These are phyloP conservation scores for Aspergillus ostianus DNA, from an alignment of 495 filamentous ascomycete species.

Conservation along the genomic window DNA sequence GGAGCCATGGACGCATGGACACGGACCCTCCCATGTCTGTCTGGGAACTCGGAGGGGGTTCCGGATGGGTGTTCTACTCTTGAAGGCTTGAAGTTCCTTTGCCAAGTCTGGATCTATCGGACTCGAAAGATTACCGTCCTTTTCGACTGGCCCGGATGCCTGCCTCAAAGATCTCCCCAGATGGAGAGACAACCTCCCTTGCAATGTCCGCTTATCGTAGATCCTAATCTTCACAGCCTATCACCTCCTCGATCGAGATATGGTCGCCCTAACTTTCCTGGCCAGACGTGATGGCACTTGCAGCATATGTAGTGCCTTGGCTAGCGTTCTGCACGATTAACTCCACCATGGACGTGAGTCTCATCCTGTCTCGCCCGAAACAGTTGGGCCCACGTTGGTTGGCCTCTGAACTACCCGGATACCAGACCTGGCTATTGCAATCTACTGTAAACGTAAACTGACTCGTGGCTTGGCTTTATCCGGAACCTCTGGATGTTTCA, in stretches of 20 bases:
- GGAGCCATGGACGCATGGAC: too few relatives aligned
- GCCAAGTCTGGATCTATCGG: not conserved
- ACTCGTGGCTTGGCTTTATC: not conserved
- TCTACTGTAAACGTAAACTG: not conserved
- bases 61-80: not conserved
- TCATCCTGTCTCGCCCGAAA: not conserved
- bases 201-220: not conserved
- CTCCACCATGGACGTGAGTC: not conserved
- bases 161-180: not conserved
- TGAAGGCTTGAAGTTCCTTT: not conserved
- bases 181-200: not conserved
- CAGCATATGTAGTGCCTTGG: not conserved
- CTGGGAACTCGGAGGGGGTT: not conserved
- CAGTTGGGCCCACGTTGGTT: not conserved
- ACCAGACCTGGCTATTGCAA: not conserved
- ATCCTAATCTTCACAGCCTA: not conserved
- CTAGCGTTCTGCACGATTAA: not conserved
- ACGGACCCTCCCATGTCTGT: not conserved
- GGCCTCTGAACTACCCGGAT: not conserved
- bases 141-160: not conserved
- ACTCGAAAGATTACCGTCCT: not conserved
- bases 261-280: not conserved
- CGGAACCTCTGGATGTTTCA: not conserved
- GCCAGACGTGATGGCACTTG: not conserved
- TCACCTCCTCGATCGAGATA: not conserved